A percentile compares a stretch with the other conserved stretches of the same genome.
Conservation (phyloP, 345 rosid genomes). For the Melastoma malabathricum region DNA sequence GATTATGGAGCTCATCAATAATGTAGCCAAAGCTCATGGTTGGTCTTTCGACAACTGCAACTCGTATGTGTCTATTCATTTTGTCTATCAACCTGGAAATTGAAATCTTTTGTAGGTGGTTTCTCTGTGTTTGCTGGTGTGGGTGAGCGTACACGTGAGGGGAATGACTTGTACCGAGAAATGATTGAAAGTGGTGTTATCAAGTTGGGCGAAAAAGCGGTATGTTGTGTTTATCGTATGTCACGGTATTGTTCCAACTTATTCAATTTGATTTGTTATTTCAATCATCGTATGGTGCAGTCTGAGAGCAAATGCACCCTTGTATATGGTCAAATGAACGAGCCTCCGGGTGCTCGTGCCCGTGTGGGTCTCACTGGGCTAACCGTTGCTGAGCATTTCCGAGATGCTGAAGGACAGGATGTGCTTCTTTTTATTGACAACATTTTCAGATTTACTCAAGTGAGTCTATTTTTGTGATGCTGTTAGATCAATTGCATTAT, state of each 20-base stretch:
- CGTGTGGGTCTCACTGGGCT: slow-evolving; percentile 99
- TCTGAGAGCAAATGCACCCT: slow-evolving; percentile 95
- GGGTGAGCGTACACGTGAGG: slow-evolving; percentile 96
- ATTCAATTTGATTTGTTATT: too few species aligned
- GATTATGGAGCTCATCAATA: slow-evolving; percentile 96
- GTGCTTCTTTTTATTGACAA: slow-evolving; percentile 80
- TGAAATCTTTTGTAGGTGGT: slow-evolving; percentile 49
- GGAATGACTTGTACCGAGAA: slow-evolving; percentile 96
- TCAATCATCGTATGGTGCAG: slow-evolving; percentile 14
- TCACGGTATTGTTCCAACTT: too few species aligned
- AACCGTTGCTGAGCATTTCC: slow-evolving; percentile 95
- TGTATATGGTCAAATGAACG: slow-evolving; percentile 99
- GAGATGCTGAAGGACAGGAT: slow-evolving; percentile 99
- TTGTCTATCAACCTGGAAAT: too few species aligned
- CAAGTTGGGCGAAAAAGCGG: slow-evolving; percentile 98
- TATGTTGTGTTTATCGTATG: slow-evolving; percentile 4
- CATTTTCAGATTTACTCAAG: slow-evolving; percentile 7
- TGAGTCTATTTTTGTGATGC: background rate
- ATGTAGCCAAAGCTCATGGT: slow-evolving; percentile 97
- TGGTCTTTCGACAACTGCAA: slow-evolving; percentile 7
- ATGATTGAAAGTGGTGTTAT: slow-evolving; percentile 99
- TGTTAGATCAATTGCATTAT: background rate
- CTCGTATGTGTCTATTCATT: too few species aligned
- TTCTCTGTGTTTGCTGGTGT: slow-evolving; percentile 99
- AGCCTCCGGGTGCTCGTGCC: slow-evolving; percentile 99